Evolutionary conservation across 805 yeast genomes (phyloP).

Genomic region (Starmerella lactis-condensi): DNA sequence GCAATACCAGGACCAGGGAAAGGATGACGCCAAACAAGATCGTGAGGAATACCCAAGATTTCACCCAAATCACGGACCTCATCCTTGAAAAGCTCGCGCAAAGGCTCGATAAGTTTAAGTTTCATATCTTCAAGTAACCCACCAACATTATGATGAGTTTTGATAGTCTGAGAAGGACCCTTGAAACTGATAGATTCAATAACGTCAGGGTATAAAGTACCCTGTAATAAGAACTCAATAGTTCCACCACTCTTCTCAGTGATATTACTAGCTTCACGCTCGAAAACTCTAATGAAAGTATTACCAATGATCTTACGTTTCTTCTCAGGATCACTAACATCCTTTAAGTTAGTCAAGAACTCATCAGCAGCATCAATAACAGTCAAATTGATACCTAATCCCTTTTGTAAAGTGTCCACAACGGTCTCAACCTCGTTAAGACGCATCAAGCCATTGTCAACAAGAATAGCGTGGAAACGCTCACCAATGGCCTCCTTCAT

Average conservation of each 20-base stretch:
- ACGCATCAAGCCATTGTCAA: conserved; percentile 96
- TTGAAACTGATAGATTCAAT: conserved; percentile 96
- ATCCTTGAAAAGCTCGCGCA: conserved; percentile 95
- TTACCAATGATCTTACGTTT: conserved; percentile 97
- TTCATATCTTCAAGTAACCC: conserved; percentile 96
- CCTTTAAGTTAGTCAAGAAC: conserved; percentile 70
- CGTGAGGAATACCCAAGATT: conserved; percentile 85
- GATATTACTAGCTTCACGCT: conserved; percentile 83
- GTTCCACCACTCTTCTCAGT: conserved; percentile 63
- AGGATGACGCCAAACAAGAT: conserved; percentile 98
- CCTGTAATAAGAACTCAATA: conserved; percentile 85
- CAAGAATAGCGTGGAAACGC: conserved; percentile 94
- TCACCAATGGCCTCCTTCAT: conserved; percentile 98
- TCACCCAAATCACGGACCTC: conserved; percentile 96
- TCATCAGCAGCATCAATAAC: conserved; percentile 89
- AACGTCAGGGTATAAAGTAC: conserved; percentile 95
- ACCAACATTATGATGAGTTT: conserved; percentile 98
- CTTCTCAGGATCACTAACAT: conserved; percentile 95
- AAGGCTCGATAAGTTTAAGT: conserved; percentile 92
- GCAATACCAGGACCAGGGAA: conserved; percentile 99
- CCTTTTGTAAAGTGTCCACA: conserved; percentile 73
- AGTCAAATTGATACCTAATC: conserved; percentile 83
- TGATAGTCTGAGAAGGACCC: conserved; percentile 98
- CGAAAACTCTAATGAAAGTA: conserved; percentile 92
- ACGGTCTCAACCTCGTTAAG: conserved; percentile 79